A percentile compares a stretch with the other conserved stretches of the same genome.
These are phyloP conservation scores for Aphanomyces cochlioides DNA, from an alignment of 352 stramenopile species.

Conservation along the genomic window DNA sequence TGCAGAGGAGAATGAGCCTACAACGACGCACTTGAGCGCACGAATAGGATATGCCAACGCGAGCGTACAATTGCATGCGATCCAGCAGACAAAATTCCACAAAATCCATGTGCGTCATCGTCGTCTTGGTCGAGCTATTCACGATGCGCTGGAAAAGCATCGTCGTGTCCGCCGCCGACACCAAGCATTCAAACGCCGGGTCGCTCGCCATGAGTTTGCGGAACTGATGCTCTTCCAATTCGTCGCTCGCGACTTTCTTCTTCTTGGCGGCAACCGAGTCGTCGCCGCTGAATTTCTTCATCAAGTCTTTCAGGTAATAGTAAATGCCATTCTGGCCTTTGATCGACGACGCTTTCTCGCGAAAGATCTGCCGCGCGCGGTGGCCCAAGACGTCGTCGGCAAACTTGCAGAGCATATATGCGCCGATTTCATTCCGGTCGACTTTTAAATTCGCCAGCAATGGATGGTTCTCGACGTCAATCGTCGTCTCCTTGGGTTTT, in stretches of 20 bases:
- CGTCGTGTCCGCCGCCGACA: conserved; percentile 65
- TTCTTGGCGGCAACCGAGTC: conserved; percentile 34
- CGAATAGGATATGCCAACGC: neutral
- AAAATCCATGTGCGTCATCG: conserved; percentile 58
- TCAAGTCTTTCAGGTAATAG: conserved; percentile 82
- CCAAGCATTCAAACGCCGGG: conserved; percentile 63
- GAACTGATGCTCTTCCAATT: conserved; percentile 67
- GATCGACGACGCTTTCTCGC: conserved; percentile 78
- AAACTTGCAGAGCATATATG: conserved; percentile 83
- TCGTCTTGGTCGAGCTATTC: conserved; percentile 44
- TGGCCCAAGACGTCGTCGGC: conserved; percentile 77
- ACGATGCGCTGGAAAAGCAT: conserved; percentile 68
- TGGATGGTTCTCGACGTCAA: conserved; percentile 20
- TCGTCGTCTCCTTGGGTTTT: neutral
- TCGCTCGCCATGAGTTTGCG: conserved; percentile 75
- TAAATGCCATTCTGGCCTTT: conserved; percentile 78
- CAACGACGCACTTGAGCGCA: neutral
- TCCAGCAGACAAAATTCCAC: conserved; percentile 80
- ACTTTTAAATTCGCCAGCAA: conserved; percentile 46
- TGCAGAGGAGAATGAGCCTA: conserved; percentile 70
- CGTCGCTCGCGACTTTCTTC: conserved; percentile 35
- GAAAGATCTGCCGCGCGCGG: conserved; percentile 72
- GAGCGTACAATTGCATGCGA: conserved; percentile 66
- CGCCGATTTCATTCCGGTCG: conserved; percentile 66
- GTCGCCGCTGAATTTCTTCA: conserved; percentile 59